Base-by-base conservation (phyloP, 306 rosid species). In the Myrica gale region DNA sequence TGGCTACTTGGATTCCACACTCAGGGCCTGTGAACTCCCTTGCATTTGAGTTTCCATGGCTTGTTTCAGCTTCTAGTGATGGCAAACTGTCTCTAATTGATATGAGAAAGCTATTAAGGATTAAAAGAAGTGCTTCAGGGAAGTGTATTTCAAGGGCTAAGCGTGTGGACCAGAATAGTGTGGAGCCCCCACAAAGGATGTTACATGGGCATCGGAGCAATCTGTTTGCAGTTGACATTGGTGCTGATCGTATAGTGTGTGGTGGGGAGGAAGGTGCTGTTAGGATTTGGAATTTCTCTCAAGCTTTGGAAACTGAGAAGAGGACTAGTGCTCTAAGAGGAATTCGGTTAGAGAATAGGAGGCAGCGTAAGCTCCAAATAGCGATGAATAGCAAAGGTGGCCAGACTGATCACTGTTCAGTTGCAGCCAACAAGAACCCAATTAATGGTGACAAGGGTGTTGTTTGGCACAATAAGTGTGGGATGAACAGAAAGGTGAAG, bases 1-100 rank as follows among this genome's bases (percentile, higher is more conserved):
- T 89, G 61, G 85, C 93, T 16, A 78, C 91, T 2, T 95, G 98
- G 98, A 79, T 77, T 80, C 97, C 98, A 80, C 98, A 95, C 81
- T 63, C 90, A 0, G 96, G 95, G 52, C 83, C 96, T 68, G 97
- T 95, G 77, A 72, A 87, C 78, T 90, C 96, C 43, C 93, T 95
- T 61, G 92, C 93, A 26, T 95, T 95, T 76, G 98, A 95, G 86
- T 95, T 95, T 84, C 98, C 98, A 6, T 95, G 98, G 98, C 89
- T 92, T 75, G 96, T 92, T 80, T 95, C 98, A 16, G 91, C 97
- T 69, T 89, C 98, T 21, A 86, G 91, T 68, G 98, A 95, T 55
- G 96, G 97, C 42, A 90, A 90, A 66, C 68, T 92, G 44, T 87
- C 98, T 0, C 86, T 95, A n/a, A 89, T 95, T 76, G 96, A 95